phyloP scores from a whole-genome alignment of 192 early-diverging fungal species.

The Coemansia sp. region DNA sequence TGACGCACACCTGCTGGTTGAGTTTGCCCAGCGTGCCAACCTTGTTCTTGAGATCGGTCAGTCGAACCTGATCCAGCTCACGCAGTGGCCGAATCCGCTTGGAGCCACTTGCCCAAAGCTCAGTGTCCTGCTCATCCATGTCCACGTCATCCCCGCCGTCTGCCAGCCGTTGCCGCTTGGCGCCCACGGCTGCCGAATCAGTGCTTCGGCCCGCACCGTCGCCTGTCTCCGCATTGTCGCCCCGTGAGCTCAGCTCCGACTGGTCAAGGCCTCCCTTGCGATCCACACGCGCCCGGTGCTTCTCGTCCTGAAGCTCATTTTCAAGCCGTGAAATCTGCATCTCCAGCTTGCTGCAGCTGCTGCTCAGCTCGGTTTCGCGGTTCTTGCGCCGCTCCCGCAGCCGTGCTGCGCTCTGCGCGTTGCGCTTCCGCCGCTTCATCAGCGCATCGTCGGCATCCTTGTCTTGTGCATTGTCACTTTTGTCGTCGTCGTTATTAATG shows the following conservation, averaged over 20 bases:
- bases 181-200: slow-evolving; percentile 1
- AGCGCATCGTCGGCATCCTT: slow-evolving; percentile 39
- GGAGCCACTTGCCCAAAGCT: not conserved
- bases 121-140: slow-evolving; percentile 12
- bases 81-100: slow-evolving; percentile 34
- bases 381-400: slow-evolving; percentile 53
- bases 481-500: slow-evolving; percentile 5
- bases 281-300: slow-evolving; percentile 26
- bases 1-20: slow-evolving; percentile 49
- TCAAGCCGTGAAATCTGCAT: slow-evolving; percentile 35
- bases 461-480: not conserved
- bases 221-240: not conserved
- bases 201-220: not conserved
- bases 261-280: not conserved
- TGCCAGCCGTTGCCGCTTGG: slow-evolving; percentile 14
- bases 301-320: slow-evolving; percentile 39
- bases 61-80: slow-evolving; percentile 47
- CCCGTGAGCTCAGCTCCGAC: not conserved
- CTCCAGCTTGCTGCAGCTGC: slow-evolving; percentile 35
- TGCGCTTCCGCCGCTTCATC: slow-evolving; percentile 47
- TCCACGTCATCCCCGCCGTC: slow-evolving; percentile 17
- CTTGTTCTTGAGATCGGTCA: slow-evolving; percentile 34
- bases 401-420: slow-evolving; percentile 52
- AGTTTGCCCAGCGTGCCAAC: slow-evolving; percentile 45
- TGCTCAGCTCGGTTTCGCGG: slow-evolving; percentile 36